Evolutionary conservation across 2,329 filamentous ascomycete genomes (phyloP).

Genomic region (Ascochyta clinopodiicola): DNA sequence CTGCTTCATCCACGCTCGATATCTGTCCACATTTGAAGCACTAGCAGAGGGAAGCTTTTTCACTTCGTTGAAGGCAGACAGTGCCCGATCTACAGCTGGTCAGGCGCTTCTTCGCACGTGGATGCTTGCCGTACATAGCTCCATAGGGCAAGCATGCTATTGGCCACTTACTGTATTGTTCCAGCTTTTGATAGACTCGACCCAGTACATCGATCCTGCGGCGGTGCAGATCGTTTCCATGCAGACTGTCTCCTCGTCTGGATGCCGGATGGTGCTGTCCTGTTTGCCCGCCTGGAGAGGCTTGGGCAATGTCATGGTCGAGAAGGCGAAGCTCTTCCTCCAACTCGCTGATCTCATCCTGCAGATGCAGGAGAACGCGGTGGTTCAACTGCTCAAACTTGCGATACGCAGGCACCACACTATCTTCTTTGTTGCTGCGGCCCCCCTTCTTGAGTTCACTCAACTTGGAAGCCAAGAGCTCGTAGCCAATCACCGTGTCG

Average conservation of each 20-base stretch:
- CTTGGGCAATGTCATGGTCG: conserved; percentile 65
- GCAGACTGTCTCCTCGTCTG: conserved; percentile 62
- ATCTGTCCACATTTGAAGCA: conserved; percentile 59
- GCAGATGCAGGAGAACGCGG: conserved; percentile 79
- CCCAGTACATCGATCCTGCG: conserved; percentile 67
- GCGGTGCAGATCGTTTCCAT: conserved; percentile 64
- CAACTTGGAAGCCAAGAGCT: conserved; percentile 47
- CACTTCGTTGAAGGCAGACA: conserved; percentile 64
- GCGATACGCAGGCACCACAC: conserved; percentile 72
- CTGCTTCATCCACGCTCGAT: conserved; percentile 63
- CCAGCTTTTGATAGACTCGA: conserved; percentile 69
- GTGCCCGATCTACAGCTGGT: conserved; percentile 52
- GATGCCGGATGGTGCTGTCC: conserved; percentile 61
- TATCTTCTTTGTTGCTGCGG: conserved; percentile 21
- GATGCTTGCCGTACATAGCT: background rate
- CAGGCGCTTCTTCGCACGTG: background rate
- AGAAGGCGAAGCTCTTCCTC: conserved; percentile 77
- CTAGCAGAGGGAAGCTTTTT: conserved; percentile 60
- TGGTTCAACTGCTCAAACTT: conserved; percentile 84
- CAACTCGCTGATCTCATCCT: conserved; percentile 82
- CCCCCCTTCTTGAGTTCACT: conserved; percentile 37
- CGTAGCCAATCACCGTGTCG: conserved; percentile 47
- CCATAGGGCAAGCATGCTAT: background rate
- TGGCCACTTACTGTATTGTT: conserved; percentile 67
- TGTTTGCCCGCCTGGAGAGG: conserved; percentile 34